Percentiles rank a stretch among this genome's conserved stretches.
Conservation (phyloP, 1,284 basidiomycete genomes). For the Cutaneotrichosporon spelunceum region DNA sequence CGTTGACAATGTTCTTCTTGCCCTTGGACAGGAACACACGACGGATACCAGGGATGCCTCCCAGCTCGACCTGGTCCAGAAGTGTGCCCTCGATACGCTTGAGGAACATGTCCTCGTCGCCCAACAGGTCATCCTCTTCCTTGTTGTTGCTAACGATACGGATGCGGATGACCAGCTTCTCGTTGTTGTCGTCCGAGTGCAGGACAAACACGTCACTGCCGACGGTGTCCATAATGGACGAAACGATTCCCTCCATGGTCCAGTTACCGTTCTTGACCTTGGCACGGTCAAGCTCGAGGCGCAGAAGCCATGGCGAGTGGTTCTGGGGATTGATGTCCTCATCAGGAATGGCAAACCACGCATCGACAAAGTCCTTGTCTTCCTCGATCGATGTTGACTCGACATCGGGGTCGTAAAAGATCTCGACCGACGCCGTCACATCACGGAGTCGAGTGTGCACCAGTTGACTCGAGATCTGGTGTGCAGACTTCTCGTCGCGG, state of each 20-base stretch:
- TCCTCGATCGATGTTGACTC: slow-evolving; percentile 92
- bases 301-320: slow-evolving; percentile 94
- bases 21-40: slow-evolving; percentile 93
- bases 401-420: slow-evolving; percentile 96
- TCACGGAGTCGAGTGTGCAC: slow-evolving; percentile 93
- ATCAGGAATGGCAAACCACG: slow-evolving; percentile 99
- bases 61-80: slow-evolving; percentile 91
- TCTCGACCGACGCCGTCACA: slow-evolving; percentile 92
- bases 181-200: slow-evolving; percentile 98
- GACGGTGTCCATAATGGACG: slow-evolving; percentile 90
- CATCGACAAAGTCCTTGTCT: slow-evolving; percentile 92
- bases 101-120: slow-evolving; percentile 95
- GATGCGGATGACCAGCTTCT: slow-evolving; percentile 95
- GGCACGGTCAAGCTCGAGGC: slow-evolving; percentile 92
- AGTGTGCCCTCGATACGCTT: slow-evolving; percentile 94
- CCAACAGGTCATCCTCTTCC: slow-evolving; percentile 74
- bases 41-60: slow-evolving; percentile 86
- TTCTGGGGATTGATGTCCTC: slow-evolving; percentile 90
- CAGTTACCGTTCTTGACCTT: slow-evolving; percentile 98
- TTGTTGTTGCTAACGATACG: slow-evolving; percentile 85
- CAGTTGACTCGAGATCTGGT: slow-evolving; percentile 55
- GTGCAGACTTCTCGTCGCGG: slow-evolving; percentile 65
- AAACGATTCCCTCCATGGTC: slow-evolving; percentile 92
- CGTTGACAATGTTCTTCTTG: slow-evolving; percentile 65
- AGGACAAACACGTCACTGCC: slow-evolving; percentile 97